A percentile compares a stretch with the other conserved stretches of the same genome.
Evolutionary conservation across 495 filamentous ascomycete genomes (phyloP).

Genomic region (Cenococcum geophilum): DNA sequence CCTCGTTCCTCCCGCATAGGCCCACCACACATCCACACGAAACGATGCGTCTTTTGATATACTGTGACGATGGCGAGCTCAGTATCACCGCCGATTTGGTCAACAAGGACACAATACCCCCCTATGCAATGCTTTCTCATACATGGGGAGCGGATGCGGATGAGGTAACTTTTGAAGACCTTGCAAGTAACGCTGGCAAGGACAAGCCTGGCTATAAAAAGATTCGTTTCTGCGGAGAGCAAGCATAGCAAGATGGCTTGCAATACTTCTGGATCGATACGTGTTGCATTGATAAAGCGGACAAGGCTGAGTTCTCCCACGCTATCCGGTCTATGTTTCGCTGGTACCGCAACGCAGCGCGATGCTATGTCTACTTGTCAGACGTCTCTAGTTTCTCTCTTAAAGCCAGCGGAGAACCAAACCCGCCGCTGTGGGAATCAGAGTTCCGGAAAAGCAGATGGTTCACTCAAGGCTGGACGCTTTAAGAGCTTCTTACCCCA

Average conservation of each 20-base stretch:
- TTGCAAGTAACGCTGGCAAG: neutral
- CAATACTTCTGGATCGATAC: slow-evolving; percentile 11
- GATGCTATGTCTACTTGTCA: too few species aligned
- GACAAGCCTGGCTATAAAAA: slow-evolving; percentile 3
- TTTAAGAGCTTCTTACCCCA: too few species aligned
- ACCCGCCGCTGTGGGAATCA: too few species aligned
- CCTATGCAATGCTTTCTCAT: slow-evolving; percentile 1
- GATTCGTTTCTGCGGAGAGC: slow-evolving; percentile 7
- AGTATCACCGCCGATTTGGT: neutral
- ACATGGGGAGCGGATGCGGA: slow-evolving; percentile 3
- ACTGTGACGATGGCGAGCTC: neutral
- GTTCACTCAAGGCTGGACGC: too few species aligned
- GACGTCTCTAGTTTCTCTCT: too few species aligned
- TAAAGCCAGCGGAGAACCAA: too few species aligned
- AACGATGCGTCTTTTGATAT: neutral
- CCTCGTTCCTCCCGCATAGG: neutral
- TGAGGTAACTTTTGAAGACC: slow-evolving; percentile 3
- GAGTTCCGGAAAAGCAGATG: too few species aligned
- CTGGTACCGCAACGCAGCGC: too few species aligned
- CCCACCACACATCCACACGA: neutral
- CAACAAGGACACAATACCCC: slow-evolving; percentile 1
- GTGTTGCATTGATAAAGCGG: too few species aligned
- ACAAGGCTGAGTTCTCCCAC: too few species aligned
- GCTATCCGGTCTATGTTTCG: too few species aligned
- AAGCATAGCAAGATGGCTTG: slow-evolving; percentile 1